phyloP scores from a whole-genome alignment of 768 basidiomycete genomes.

The Psilocybe cubensis region DNA sequence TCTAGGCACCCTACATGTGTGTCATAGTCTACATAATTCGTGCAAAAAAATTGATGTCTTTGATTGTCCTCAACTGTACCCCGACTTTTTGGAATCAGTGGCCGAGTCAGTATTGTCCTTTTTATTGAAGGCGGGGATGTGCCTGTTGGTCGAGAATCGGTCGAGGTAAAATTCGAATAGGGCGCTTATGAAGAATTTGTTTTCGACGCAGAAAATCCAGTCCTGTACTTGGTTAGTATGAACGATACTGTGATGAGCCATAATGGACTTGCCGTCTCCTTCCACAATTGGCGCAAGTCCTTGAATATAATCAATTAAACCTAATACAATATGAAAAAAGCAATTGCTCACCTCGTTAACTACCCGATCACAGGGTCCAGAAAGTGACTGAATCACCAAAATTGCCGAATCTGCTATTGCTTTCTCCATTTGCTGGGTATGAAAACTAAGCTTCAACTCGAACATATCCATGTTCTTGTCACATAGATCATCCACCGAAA shows the following conservation, averaged over 20 bases:
- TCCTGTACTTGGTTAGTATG: slow-evolving; percentile 5
- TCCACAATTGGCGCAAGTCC: slow-evolving; percentile 12
- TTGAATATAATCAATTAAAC: neutral
- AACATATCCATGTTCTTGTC: slow-evolving; percentile 14
- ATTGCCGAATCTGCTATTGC: slow-evolving; percentile 12
- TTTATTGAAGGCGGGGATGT: neutral
- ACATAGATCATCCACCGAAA: slow-evolving; percentile 12
- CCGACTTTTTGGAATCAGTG: too few relatives aligned
- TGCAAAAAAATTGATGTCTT: too few relatives aligned
- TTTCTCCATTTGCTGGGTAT: slow-evolving; percentile 12
- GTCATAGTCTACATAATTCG: too few relatives aligned
- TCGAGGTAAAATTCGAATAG: slow-evolving; percentile 27
- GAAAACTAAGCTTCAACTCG: slow-evolving; percentile 16
- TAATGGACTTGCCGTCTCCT: slow-evolving; percentile 15
- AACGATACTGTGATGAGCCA: neutral
- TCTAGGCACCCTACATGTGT: too few relatives aligned
- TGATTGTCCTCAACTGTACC: too few relatives aligned
- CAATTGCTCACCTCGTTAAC: slow-evolving; percentile 11
- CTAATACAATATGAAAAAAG: neutral
- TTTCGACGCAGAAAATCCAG: slow-evolving; percentile 30
- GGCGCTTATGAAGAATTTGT: slow-evolving; percentile 20
- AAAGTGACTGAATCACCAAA: slow-evolving; percentile 12
- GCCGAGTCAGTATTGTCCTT: too few relatives aligned
- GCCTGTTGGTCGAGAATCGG: slow-evolving; percentile 11
- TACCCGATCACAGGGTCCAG: slow-evolving; percentile 21